Conservation (phyloP, 2,329 filamentous ascomycete genomes). For the Herpotrichia juniperi region DNA sequence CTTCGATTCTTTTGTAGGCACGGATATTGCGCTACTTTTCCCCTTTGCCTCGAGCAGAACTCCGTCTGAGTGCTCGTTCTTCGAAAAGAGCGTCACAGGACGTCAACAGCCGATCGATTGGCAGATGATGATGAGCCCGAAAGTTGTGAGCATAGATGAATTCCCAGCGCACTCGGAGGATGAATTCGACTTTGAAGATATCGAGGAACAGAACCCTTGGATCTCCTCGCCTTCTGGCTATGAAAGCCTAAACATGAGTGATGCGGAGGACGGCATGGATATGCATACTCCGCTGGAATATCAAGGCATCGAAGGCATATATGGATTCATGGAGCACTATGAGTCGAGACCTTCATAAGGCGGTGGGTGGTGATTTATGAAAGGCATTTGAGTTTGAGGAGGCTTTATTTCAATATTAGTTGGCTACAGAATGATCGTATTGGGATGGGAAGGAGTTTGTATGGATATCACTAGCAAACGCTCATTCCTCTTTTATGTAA, state of each 20-base stretch:
- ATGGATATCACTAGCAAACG: neutral
- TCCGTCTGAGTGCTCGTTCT: conserved; percentile 54
- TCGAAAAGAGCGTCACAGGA: conserved; percentile 48
- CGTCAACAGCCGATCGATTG: conserved; percentile 55
- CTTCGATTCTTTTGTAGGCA: conserved; percentile 71
- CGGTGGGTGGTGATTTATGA: neutral
- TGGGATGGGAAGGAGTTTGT: conserved; percentile 10
- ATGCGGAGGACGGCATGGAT: conserved; percentile 48
- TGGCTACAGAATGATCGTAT: conserved; percentile 36
- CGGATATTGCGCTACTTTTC: conserved; percentile 78
- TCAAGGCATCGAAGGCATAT: conserved; percentile 69
- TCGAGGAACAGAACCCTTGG: conserved; percentile 60
- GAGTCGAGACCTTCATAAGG: conserved; percentile 48
- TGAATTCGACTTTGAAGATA: conserved; percentile 49
- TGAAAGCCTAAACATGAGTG: conserved; percentile 63
- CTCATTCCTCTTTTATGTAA: conserved; percentile 28
- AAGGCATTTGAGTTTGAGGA: conserved; percentile 15
- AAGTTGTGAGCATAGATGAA: conserved; percentile 37
- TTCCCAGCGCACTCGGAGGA: conserved; percentile 47
- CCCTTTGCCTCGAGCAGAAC: conserved; percentile 76
- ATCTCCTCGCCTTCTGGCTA: conserved; percentile 59
- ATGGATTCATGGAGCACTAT: conserved; percentile 69
- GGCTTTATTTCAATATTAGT: conserved; percentile 23
- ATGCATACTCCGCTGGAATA: conserved; percentile 59
- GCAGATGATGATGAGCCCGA: conserved; percentile 62